phyloP scores from a whole-genome alignment of 2,329 filamentous ascomycete genomes.

The Sarocladium strictum region DNA sequence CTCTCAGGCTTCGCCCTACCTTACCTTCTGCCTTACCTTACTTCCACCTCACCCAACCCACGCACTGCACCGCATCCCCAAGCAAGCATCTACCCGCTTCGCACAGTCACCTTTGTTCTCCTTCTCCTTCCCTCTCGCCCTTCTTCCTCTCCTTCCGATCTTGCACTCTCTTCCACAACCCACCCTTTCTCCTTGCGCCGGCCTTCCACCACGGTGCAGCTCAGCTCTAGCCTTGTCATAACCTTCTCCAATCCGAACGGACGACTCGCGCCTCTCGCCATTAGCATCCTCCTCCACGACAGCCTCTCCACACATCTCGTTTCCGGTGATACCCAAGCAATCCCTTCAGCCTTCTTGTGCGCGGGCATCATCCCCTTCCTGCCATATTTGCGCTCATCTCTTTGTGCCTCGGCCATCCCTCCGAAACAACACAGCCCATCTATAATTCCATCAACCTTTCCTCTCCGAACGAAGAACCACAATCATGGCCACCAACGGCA shows the following conservation, averaged over 20 bases:
- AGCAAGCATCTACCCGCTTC: constrained; percentile 6
- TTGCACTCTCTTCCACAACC: neutral
- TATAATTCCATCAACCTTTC: neutral
- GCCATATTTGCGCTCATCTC: neutral
- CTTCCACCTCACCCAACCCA: constrained; percentile 3
- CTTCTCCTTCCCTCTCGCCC: neutral
- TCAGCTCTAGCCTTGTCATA: neutral
- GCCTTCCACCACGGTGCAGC: neutral
- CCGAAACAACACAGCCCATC: neutral
- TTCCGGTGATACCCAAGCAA: neutral
- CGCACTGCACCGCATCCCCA: constrained; percentile 2
- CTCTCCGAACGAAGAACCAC: constrained; percentile 11
- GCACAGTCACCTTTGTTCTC: constrained; percentile 6
- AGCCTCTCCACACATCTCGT: neutral
- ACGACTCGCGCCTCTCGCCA: neutral
- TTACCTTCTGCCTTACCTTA: neutral
- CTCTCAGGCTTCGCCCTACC: neutral
- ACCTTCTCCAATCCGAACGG: neutral
- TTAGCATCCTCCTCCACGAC: neutral
- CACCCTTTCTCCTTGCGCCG: neutral
- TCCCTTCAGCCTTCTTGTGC: neutral
- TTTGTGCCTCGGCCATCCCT: constrained; percentile 6
- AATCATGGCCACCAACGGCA: constrained; percentile 53
- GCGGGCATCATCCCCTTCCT: neutral
- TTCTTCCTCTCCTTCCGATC: neutral